A percentile compares a stretch with the other conserved stretches of the same genome.
These are phyloP conservation scores for Fusarium albidum DNA, from an alignment of 2,329 filamentous ascomycete species.

Conservation along the genomic window DNA sequence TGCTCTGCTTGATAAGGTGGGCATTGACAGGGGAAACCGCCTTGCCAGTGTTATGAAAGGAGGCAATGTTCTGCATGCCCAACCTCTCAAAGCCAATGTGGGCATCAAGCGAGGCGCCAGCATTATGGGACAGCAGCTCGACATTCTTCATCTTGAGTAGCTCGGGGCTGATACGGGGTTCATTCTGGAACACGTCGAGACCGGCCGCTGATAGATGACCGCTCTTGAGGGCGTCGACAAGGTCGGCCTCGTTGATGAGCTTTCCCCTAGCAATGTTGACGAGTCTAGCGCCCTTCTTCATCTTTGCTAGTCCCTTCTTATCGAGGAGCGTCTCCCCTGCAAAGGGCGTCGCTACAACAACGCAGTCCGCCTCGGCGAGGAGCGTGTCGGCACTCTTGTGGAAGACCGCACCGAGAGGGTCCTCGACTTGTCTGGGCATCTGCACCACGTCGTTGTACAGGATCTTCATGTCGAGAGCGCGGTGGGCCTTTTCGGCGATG, in stretches of 20 bases:
- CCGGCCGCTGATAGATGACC: slow-evolving; percentile 70
- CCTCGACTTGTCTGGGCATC: slow-evolving; percentile 29
- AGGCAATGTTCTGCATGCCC: slow-evolving; percentile 39
- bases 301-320: slow-evolving; percentile 68
- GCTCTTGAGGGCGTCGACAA: slow-evolving; percentile 70
- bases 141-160: slow-evolving; percentile 39
- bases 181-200: slow-evolving; percentile 76
- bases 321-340: slow-evolving; percentile 40
- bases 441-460: slow-evolving; percentile 38
- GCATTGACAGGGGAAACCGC: slow-evolving; percentile 38
- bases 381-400: slow-evolving; percentile 34
- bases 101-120: slow-evolving; percentile 37
- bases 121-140: slow-evolving; percentile 38
- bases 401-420: slow-evolving; percentile 24
- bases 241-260: slow-evolving; percentile 75
- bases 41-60: slow-evolving; percentile 33
- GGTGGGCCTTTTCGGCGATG: slow-evolving; percentile 40
- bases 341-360: slow-evolving; percentile 37
- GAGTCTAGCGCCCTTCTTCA: slow-evolving; percentile 75
- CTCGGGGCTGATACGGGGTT: slow-evolving; percentile 56
- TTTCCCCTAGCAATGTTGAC: slow-evolving; percentile 77
- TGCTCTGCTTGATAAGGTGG: slow-evolving; percentile 39
- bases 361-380: slow-evolving; percentile 38
- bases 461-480: slow-evolving; percentile 41
- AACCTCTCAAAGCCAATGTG: slow-evolving; percentile 38